Evolutionary conservation across 2,329 filamentous ascomycete genomes (phyloP).

Genomic region (Grosmannia serpens): DNA sequence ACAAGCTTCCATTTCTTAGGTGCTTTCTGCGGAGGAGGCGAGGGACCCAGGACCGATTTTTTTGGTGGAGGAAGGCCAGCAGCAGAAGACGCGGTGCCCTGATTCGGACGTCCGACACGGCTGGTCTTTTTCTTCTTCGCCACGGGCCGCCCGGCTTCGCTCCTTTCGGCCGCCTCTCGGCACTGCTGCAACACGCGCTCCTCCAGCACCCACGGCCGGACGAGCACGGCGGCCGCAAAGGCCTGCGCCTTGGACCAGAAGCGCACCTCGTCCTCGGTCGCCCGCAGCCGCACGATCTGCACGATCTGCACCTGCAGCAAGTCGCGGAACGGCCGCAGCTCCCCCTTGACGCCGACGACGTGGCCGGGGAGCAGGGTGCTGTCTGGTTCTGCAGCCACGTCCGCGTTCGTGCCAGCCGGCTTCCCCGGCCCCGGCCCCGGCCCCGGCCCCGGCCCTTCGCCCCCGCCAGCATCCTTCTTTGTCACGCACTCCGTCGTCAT

Average conservation of each 20-base stretch:
- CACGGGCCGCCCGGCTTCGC: conserved; percentile 7
- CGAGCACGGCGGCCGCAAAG: conserved; percentile 40
- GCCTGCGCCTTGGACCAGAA: conserved; percentile 45
- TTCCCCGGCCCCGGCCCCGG: background rate
- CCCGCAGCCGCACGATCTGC: conserved; percentile 33
- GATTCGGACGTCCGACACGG: background rate
- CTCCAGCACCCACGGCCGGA: conserved; percentile 42
- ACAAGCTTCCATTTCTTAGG: background rate
- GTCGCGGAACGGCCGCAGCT: conserved; percentile 33
- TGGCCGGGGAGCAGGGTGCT: conserved; percentile 29
- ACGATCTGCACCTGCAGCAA: conserved; percentile 38
- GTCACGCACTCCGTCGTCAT: conserved; percentile 40
- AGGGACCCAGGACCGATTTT: background rate
- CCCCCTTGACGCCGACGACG: conserved; percentile 47
- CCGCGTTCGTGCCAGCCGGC: background rate
- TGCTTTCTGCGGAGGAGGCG: background rate
- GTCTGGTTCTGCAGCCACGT: conserved; percentile 7
- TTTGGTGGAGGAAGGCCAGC: background rate
- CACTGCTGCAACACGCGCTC: conserved; percentile 37
- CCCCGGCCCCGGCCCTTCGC: no score
- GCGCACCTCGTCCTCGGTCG: conserved; percentile 44
- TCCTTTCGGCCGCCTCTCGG: conserved; percentile 31
- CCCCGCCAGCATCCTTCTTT: background rate
- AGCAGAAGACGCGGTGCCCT: background rate
- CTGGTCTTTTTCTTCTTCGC: background rate